phyloP scores from a whole-genome alignment of 176 grass and related monocot genomes.

The Bonia amplexicaulis region DNA sequence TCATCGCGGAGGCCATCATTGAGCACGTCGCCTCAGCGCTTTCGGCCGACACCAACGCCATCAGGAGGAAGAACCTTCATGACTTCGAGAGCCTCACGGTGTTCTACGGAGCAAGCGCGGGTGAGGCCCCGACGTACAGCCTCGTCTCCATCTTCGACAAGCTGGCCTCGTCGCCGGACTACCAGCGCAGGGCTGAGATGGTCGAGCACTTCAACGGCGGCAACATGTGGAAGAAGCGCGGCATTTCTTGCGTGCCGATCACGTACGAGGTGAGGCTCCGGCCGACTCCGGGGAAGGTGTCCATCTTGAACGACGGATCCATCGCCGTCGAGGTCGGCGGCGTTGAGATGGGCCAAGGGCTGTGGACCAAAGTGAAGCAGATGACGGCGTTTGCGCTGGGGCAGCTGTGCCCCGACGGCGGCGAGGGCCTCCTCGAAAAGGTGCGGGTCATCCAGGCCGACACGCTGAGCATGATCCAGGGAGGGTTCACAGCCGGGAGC shows the following conservation, averaged over 20 bases:
- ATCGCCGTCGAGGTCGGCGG: conserved; percentile 84
- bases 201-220: conserved; percentile 48
- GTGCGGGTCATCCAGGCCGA: conserved; percentile 76
- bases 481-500: conserved; percentile 71
- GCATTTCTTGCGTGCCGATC: conserved; percentile 79
- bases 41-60: conserved; percentile 35
- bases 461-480: conserved; percentile 66
- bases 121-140: conserved; percentile 58
- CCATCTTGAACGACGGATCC: conserved; percentile 79
- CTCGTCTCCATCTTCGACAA: conserved; percentile 62
- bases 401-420: conserved; percentile 40
- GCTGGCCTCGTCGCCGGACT: conserved; percentile 54
- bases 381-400: conserved; percentile 64
- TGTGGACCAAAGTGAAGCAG: conserved; percentile 91
- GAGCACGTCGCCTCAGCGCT: conserved; percentile 71
- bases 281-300: conserved; percentile 64
- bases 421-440: conserved; percentile 52
- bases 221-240: conserved; percentile 79
- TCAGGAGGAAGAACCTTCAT: conserved; percentile 82
- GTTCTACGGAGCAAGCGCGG: conserved; percentile 41
- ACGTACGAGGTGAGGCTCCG: conserved; percentile 34
- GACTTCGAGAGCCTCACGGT: conserved; percentile 45
- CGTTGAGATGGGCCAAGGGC: conserved; percentile 74
- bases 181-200: conserved; percentile 24
- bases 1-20: conserved; percentile 83